Base-by-base conservation (phyloP, 106 monocot species). In the Dioscorea dumetorum region DNA sequence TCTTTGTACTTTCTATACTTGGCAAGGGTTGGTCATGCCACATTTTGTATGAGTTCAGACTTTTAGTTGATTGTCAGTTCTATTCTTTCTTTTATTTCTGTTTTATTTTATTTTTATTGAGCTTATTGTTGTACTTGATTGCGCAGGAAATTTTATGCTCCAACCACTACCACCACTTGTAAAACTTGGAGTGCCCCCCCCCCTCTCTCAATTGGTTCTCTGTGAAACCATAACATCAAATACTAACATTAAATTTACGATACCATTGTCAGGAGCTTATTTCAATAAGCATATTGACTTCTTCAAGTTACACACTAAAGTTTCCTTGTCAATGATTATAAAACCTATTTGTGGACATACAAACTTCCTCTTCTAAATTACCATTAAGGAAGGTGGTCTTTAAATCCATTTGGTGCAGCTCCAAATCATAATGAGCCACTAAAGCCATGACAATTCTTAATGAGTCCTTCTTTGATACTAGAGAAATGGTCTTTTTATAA, bases 391-490 rank as follows among this genome's bases (percentile, higher is more conserved):
- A 52, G 15, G 53, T 8, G 1, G 53, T 67, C 18, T 67, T 67
- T 23, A 67, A 51, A 67, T 67, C 51, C 24, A 67, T 54, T 24
- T 67, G 67, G 24, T 67, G 2, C 17, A 67, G 31, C 8, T 67
- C 24, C 13, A 67, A 53, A 31, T 67, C 51, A 67, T 28, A 67
- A 51, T 67, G 67, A 53, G 67, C 67, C 17, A 67, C 67, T 0
- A 67, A 31, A 16, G 53, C 67, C 24, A 67, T 53, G 19, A 67
- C 31, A 13, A 64, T 64, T 13, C 18, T 33, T 33, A 64, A n/a
- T 10, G 64, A 64, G 33, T 64, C 64, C 35, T 64, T 64, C 35
- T 33, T 35, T 18, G 34, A 64, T 35, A 64, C 64, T 4, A 1
- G 64, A 64, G 33, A 64, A 35, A 64, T 41, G 4, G 64, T 64